Conservation (phyloP, 2,329 filamentous ascomycete genomes). For the Ophiocordyceps camponoti-leonardi region DNA sequence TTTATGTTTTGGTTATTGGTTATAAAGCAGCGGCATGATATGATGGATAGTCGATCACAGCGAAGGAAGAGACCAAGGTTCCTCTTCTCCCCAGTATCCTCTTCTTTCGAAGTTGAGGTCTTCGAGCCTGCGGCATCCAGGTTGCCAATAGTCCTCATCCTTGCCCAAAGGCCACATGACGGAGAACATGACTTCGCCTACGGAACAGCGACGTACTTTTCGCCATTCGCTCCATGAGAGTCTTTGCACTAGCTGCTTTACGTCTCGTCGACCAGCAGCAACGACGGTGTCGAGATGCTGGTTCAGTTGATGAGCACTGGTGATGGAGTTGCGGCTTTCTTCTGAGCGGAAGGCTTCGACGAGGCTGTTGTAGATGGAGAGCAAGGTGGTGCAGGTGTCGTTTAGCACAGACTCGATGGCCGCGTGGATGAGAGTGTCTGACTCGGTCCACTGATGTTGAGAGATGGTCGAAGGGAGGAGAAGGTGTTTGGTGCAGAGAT, state of each 20-base stretch:
- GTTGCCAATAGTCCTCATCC: slow-evolving; percentile 30
- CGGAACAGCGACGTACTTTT: slow-evolving; percentile 31
- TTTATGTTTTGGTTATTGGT: not conserved
- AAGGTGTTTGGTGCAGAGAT: not conserved
- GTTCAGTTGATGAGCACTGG: not conserved
- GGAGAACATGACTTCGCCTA: slow-evolving; percentile 38
- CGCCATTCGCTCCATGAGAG: slow-evolving; percentile 46
- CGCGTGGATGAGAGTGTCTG: slow-evolving; percentile 26
- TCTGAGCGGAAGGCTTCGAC: not conserved
- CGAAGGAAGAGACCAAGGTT: too few species aligned
- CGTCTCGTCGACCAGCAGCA: not conserved
- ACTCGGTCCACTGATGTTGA: slow-evolving; percentile 14
- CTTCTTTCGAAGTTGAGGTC: not conserved
- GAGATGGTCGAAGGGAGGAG: slow-evolving; percentile 2
- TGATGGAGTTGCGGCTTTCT: not conserved
- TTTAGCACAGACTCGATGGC: slow-evolving; percentile 21
- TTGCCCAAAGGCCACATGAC: slow-evolving; percentile 46
- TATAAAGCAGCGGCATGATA: too few species aligned
- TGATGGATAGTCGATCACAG: too few species aligned
- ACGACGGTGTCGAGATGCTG: not conserved
- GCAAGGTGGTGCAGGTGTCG: slow-evolving; percentile 19
- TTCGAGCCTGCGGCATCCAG: slow-evolving; percentile 9
- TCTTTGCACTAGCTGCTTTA: slow-evolving; percentile 21
- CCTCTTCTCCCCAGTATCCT: not conserved
- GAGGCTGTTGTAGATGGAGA: slow-evolving; percentile 1